phyloP scores from a whole-genome alignment of 129 eudicot species.

The Flaveria brownii region DNA sequence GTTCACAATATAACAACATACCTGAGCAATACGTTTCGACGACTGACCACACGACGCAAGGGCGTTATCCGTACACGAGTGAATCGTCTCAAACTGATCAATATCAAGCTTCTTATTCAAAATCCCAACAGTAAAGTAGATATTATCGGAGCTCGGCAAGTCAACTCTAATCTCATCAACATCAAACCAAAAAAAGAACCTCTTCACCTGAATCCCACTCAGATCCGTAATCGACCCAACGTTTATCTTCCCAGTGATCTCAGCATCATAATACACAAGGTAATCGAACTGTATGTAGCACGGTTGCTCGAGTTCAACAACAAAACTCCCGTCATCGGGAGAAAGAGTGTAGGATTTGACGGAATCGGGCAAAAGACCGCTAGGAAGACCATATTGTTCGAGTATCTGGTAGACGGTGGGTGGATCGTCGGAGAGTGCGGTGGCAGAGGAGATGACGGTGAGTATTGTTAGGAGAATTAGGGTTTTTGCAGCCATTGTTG shows the following conservation, averaged over 20 bases:
- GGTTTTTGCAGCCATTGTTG: conserved; percentile 48
- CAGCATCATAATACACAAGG: conserved; percentile 67
- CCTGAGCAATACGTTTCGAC: conserved; percentile 45
- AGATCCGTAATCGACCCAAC: conserved; percentile 72
- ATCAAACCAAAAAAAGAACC: conserved; percentile 64
- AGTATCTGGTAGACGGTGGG: conserved; percentile 77
- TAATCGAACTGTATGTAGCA: conserved; percentile 87
- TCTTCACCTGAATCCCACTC: conserved; percentile 73
- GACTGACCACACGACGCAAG: conserved; percentile 34
- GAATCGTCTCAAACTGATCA: conserved; percentile 74
- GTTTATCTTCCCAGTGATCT: conserved; percentile 62
- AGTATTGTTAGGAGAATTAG: conserved; percentile 33
- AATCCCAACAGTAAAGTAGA: conserved; percentile 81
- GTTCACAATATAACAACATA: not conserved
- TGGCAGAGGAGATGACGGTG: conserved; percentile 20
- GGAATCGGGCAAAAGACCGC: conserved; percentile 78
- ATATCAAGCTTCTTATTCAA: conserved; percentile 79
- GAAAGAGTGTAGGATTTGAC: conserved; percentile 63
- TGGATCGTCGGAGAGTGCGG: conserved; percentile 24
- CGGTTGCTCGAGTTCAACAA: conserved; percentile 51
- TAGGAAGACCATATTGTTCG: conserved; percentile 67
- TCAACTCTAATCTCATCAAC: conserved; percentile 91
- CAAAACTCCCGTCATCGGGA: conserved; percentile 62
- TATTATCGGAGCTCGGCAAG: conserved; percentile 69
- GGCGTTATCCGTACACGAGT: conserved; percentile 54